phyloP scores from a whole-genome alignment of 2,329 filamentous ascomycete genomes.

The Colletotrichum orchidophilum region DNA sequence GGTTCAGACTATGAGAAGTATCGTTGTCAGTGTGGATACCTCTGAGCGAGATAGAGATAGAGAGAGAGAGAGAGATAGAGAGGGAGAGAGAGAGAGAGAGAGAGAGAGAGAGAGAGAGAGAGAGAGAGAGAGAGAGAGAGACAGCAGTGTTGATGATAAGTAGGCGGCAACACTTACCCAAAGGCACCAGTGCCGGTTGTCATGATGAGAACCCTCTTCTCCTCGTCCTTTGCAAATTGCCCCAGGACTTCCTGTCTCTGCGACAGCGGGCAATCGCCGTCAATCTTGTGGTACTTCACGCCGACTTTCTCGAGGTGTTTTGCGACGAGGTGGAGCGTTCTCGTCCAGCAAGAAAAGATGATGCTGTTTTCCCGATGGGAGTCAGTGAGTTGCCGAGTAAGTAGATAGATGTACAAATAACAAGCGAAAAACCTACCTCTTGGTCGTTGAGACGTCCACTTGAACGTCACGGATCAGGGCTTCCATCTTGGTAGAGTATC shows the following conservation, averaged over 20 bases:
- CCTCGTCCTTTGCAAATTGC: conserved; percentile 43
- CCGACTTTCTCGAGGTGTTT: conserved; percentile 39
- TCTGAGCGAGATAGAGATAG: not conserved
- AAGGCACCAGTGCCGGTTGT: conserved; percentile 61
- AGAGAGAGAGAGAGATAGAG: not conserved
- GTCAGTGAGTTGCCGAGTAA: too few relatives aligned
- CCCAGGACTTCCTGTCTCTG: conserved; percentile 50
- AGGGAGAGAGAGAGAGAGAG: not conserved
- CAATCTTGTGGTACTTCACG: conserved; percentile 50
- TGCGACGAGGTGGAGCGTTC: conserved; percentile 49
- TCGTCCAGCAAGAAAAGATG: conserved; percentile 57
- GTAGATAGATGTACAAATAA: too few relatives aligned
- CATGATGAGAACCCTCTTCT: conserved; percentile 57
- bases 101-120: not conserved
- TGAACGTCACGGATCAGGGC: conserved; percentile 43
- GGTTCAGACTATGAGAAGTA: conserved; percentile 49
- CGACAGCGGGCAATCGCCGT: conserved; percentile 50
- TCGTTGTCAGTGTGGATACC: not conserved
- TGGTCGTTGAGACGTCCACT: conserved; percentile 36
- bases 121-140: not conserved
- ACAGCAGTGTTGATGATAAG: too few relatives aligned
- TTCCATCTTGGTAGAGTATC: conserved; percentile 46
- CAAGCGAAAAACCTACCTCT: conserved; percentile 42
- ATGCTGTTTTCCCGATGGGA: conserved; percentile 49
- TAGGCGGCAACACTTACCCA: too few relatives aligned